Evolutionary conservation across 2,329 filamentous ascomycete genomes (phyloP).

Genomic region (Stachybotrys echinatus): DNA sequence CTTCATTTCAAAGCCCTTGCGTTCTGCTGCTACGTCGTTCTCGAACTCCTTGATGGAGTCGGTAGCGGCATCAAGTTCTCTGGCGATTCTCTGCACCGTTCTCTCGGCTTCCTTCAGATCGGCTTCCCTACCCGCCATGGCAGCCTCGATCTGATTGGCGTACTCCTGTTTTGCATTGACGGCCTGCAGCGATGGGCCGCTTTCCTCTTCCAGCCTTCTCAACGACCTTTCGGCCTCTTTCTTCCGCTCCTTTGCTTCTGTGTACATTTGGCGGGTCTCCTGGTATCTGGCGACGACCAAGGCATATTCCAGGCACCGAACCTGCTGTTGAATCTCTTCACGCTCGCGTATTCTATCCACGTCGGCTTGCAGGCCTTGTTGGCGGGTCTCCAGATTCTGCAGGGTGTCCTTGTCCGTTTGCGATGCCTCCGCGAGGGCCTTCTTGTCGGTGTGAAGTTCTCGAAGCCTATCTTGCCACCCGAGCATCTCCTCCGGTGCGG

Average conservation of each 20-base stretch:
- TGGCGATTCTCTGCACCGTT: conserved; percentile 38
- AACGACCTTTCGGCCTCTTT: conserved; percentile 53
- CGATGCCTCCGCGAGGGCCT: conserved; percentile 52
- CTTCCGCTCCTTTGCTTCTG: conserved; percentile 49
- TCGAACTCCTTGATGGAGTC: conserved; percentile 39
- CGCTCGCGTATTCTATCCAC: conserved; percentile 79
- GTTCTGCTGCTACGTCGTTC: conserved; percentile 43
- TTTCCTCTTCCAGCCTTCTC: conserved; percentile 50
- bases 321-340: conserved; percentile 57
- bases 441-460: conserved; percentile 61
- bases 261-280: conserved; percentile 41
- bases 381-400: conserved; percentile 63
- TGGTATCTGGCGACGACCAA: conserved; percentile 63
- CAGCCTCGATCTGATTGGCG: conserved; percentile 46
- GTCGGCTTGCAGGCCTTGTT: conserved; percentile 70
- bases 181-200: conserved; percentile 63
- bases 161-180: conserved; percentile 70
- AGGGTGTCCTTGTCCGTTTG: conserved; percentile 58
- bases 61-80: conserved; percentile 25
- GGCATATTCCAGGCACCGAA: conserved; percentile 60
- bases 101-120: conserved; percentile 50
- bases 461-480: conserved; percentile 73
- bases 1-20: conserved; percentile 41
- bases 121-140: conserved; percentile 48
- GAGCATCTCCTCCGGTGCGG: conserved; percentile 75